phyloP scores from a whole-genome alignment of 2,329 filamentous ascomycete species.

The Chaetomium olivaceum region DNA sequence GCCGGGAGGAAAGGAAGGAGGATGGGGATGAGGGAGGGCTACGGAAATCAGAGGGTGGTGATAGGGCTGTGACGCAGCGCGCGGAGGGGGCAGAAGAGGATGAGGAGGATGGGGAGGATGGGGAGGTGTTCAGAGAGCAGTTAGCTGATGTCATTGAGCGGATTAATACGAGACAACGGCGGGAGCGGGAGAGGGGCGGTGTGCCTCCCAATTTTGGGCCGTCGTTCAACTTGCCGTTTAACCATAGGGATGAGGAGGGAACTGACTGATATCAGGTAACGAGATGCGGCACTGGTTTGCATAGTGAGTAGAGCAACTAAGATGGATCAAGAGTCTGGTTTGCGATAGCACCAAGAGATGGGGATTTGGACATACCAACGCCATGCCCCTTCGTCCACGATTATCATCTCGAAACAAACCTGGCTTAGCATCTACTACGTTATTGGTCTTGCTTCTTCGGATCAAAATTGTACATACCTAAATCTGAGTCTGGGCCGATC shows the following conservation, averaged over 20 bases:
- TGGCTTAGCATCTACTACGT: too few species aligned
- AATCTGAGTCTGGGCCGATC: too few species aligned
- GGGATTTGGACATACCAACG: too few species aligned
- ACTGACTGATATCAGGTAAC: too few species aligned
- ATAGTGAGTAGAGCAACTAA: too few species aligned
- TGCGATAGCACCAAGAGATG: too few species aligned
- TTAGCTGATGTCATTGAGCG: slow-evolving; percentile 28
- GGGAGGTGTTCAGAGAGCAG: slow-evolving; percentile 25
- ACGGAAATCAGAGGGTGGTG: slow-evolving; percentile 23
- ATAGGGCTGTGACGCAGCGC: slow-evolving; percentile 17
- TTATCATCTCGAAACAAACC: too few species aligned
- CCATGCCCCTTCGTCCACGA: too few species aligned
- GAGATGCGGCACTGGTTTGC: too few species aligned
- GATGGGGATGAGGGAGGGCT: background rate
- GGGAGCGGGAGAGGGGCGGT: background rate
- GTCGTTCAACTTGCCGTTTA: slow-evolving; percentile 6
- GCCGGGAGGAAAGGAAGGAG: slow-evolving; percentile 6
- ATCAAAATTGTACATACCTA: too few species aligned
- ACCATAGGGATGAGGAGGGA: background rate
- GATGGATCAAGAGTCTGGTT: too few species aligned
- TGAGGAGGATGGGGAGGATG: background rate
- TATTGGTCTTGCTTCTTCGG: too few species aligned
- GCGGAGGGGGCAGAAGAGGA: slow-evolving; percentile 5
- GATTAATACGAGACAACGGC: slow-evolving; percentile 12
- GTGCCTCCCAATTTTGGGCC: slow-evolving; percentile 3